These are phyloP conservation scores for Epichloe bromicola DNA, from an alignment of 2,329 filamentous ascomycete species.

Conservation along the genomic window DNA sequence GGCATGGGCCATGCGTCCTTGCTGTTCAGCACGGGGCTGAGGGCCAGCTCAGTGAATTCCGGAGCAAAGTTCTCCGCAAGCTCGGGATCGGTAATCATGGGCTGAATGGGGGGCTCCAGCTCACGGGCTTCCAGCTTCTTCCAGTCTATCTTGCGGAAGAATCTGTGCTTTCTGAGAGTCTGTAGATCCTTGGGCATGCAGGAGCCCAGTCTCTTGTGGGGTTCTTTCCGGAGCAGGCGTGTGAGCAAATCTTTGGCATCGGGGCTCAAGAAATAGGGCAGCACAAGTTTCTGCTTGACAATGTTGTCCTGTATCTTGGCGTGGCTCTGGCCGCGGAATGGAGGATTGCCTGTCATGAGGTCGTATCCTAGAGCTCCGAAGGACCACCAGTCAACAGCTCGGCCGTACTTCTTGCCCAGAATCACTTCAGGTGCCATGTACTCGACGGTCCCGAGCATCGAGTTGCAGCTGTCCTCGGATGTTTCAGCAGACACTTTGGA, in stretches of 20 bases:
- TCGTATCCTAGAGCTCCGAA: slow-evolving; percentile 88
- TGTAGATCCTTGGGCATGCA: slow-evolving; percentile 81
- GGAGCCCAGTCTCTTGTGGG: slow-evolving; percentile 74
- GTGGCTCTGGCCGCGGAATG: slow-evolving; percentile 82
- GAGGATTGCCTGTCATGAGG: slow-evolving; percentile 80
- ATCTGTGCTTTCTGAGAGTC: slow-evolving; percentile 80
- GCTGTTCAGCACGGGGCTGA: slow-evolving; percentile 55
- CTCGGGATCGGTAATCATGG: slow-evolving; percentile 88
- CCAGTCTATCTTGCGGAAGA: slow-evolving; percentile 97
- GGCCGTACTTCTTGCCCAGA: slow-evolving; percentile 76
- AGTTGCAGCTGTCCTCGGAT: slow-evolving; percentile 55
- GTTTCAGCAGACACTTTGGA: slow-evolving; percentile 78
- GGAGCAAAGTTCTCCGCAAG: slow-evolving; percentile 89
- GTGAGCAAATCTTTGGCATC: slow-evolving; percentile 93
- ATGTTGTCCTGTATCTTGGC: slow-evolving; percentile 95
- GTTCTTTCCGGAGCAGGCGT: slow-evolving; percentile 81
- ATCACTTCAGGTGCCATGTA: slow-evolving; percentile 99
- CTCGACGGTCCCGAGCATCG: slow-evolving; percentile 85
- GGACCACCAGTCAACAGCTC: slow-evolving; percentile 97
- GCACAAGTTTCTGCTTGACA: slow-evolving; percentile 73
- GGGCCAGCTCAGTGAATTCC: slow-evolving; percentile 79
- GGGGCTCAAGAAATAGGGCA: slow-evolving; percentile 82
- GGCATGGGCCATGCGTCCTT: slow-evolving; percentile 28
- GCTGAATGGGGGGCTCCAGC: slow-evolving; percentile 77
- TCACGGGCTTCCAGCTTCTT: slow-evolving; percentile 70